Conservation (phyloP, 768 basidiomycete genomes). For the Lyophyllum atratum region DNA sequence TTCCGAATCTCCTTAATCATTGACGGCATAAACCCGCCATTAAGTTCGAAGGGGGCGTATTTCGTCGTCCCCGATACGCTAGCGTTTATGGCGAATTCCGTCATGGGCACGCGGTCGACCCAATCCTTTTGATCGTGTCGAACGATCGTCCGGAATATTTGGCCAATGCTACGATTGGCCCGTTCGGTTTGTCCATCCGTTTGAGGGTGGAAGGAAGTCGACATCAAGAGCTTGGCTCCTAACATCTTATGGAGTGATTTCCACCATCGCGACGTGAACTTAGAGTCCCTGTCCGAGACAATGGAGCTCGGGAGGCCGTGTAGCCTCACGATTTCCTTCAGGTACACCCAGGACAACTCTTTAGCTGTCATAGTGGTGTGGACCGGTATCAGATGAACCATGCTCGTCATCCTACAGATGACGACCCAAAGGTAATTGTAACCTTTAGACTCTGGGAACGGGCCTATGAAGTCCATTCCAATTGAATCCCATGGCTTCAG, state of each 20-base stretch:
- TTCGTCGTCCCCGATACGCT: constrained; percentile 9
- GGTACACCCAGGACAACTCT: constrained; percentile 9
- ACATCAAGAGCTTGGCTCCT: not conserved
- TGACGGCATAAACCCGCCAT: constrained; percentile 22
- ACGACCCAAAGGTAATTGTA: constrained; percentile 27
- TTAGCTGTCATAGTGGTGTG: constrained; percentile 17
- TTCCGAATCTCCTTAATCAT: constrained; percentile 15
- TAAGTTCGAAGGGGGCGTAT: constrained; percentile 22
- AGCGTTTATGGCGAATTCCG: not conserved
- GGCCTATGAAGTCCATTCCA: constrained; percentile 37
- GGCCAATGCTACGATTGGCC: no score
- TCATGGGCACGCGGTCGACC: not conserved
- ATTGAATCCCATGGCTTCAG: constrained; percentile 29
- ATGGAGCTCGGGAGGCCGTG: constrained; percentile 27
- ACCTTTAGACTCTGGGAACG: constrained; percentile 10
- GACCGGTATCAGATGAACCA: constrained; percentile 14
- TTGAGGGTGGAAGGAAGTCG: not conserved
- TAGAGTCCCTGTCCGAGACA: constrained; percentile 29
- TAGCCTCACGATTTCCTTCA: constrained; percentile 22
- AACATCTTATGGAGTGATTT: not conserved
- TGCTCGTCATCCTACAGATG: constrained; percentile 20
- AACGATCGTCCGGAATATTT: no score
- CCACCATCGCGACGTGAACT: constrained; percentile 20
- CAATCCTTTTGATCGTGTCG: no score
- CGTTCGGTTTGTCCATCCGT: no score